Percentiles rank a stretch among this genome's conserved stretches.
phyloP scores from a whole-genome alignment of 192 early-diverging fungal genomes.

The Jimgerdemannia lactiflua region DNA sequence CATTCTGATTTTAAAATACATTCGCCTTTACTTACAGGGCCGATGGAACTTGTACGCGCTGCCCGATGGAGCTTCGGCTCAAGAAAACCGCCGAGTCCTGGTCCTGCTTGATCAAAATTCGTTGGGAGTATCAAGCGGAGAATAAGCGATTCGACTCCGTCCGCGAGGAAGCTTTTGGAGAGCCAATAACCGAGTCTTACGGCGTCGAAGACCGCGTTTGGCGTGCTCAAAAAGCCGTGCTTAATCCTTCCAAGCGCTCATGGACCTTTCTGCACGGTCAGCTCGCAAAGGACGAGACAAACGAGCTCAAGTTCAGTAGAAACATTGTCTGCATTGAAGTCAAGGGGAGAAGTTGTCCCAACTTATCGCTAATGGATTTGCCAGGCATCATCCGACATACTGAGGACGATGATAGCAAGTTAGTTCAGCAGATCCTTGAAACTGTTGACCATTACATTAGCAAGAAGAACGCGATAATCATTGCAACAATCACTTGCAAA shows the following conservation, averaged over 20 bases:
- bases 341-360: constrained; percentile 33
- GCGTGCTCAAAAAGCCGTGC: constrained; percentile 51
- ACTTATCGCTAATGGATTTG: too few species aligned
- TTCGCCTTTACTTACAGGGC: background rate
- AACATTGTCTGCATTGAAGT: constrained; percentile 61
- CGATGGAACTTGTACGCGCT: constrained; percentile 38
- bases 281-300: constrained; percentile 37
- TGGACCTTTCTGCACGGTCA: constrained; percentile 2
- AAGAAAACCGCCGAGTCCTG: constrained; percentile 20
- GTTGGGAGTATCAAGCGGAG: constrained; percentile 43
- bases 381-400: too few species aligned
- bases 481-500: too few species aligned
- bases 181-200: constrained; percentile 20
- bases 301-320: constrained; percentile 43
- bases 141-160: constrained; percentile 25
- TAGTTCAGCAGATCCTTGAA: too few species aligned
- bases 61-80: constrained; percentile 52
- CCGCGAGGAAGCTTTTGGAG: constrained; percentile 36
- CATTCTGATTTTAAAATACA: too few species aligned
- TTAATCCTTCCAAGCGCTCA: constrained; percentile 38
- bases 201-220: constrained; percentile 40
- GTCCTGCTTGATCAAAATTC: constrained; percentile 42
- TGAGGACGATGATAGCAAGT: too few species aligned
- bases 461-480: too few species aligned
- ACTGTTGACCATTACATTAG: too few species aligned